These are phyloP conservation scores for Botrytis paeoniae DNA, from an alignment of 2,329 filamentous ascomycete genomes.

Conservation along the genomic window DNA sequence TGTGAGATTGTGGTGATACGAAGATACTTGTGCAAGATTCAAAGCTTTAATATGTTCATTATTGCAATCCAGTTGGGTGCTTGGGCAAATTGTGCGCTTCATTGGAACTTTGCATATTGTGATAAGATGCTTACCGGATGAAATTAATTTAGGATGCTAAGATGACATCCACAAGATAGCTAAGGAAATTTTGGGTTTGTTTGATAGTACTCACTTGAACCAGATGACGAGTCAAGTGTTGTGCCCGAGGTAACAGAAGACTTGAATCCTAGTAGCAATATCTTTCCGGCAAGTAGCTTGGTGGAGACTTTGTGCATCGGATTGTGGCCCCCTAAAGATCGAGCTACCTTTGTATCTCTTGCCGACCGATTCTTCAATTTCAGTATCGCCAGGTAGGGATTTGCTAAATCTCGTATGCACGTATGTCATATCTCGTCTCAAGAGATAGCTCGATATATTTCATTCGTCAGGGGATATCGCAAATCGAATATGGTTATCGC, in stretches of 20 bases:
- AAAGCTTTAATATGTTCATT: neutral
- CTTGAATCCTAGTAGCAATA: neutral
- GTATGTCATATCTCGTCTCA: neutral
- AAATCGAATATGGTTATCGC: slow-evolving; percentile 1
- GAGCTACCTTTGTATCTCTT: neutral
- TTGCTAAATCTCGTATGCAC: neutral
- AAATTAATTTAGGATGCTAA: neutral
- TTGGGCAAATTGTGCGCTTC: neutral
- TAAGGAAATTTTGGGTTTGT: neutral
- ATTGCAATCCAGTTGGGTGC: neutral
- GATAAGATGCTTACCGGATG: neutral
- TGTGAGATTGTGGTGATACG: neutral
- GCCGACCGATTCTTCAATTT: neutral
- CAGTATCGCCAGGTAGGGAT: neutral
- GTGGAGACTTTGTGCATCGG: neutral
- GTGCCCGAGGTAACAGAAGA: neutral
- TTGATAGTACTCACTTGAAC: neutral
- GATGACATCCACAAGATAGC: neutral
- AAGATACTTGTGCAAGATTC: neutral
- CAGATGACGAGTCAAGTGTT: neutral
- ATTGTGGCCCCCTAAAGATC: neutral
- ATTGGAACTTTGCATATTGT: neutral
- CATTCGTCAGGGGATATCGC: too few relatives aligned
- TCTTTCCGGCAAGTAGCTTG: neutral
- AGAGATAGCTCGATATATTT: neutral